Evolutionary conservation across 2,329 filamentous ascomycete species (phyloP), one percentile per base, ranked within the genome.

Genomic region (Colletotrichum sp.): DNA sequence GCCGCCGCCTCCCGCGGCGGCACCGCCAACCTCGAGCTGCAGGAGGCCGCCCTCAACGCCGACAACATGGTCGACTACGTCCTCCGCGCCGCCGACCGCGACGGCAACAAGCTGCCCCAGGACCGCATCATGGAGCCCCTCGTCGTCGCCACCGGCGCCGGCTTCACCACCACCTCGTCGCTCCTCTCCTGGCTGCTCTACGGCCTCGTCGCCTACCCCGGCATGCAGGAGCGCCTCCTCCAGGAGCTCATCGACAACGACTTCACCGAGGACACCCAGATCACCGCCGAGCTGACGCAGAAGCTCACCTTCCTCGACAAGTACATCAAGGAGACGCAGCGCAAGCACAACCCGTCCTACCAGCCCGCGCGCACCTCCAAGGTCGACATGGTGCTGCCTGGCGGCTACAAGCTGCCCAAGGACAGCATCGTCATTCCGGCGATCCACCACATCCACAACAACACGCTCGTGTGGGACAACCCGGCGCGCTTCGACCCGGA

Each of bases 281-380:
- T 88, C 28, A 88, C 88, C 0, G 82, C 87, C 1, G 90, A 91
- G 12, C 76, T 88, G 4, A 87, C 87, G 4, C 82, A 87, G 67
- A 82, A 84, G 58, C 85, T 93, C 8, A 79, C 83, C 3, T 92
- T 88, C 82, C 85, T 91, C 10, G 90, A 92, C 80, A 87, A 88
- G 63, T 91, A 88, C 81, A 83, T 93, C 85, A 92, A 93, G 81
- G 91, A 93, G 80, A 91, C 87, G 1, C 90, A 91, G 80, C 87
- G 91, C 4, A 84, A 85, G 5, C 91, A 93, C 83, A 92, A 91
- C 82, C 89, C 91, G 0, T 90, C 90, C 0, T 93, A 89, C 83
- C 91, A 93, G 78, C 90, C 92, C 0, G 91, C 85, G 2, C 89
- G 92, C 34, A 93, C 89, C 2, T 84, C 91, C 4, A 88, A 88